Conservation (phyloP, 2,329 filamentous ascomycete genomes). For the Penicillium janthinellum region DNA sequence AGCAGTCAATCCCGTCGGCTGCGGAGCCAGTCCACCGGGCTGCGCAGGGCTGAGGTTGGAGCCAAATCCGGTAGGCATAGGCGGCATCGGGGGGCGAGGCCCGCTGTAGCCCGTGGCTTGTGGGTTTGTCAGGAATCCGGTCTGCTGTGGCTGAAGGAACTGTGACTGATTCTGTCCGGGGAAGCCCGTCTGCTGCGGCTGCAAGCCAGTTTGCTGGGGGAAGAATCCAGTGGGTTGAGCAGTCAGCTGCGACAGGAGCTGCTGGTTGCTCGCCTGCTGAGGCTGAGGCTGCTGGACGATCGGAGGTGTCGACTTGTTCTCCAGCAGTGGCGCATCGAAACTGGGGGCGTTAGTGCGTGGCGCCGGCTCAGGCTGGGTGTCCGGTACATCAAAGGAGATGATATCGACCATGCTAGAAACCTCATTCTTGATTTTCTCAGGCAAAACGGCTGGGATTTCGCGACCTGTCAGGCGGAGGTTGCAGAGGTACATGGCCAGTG, state of each 20-base stretch:
- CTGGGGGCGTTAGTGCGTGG: slow-evolving; percentile 68
- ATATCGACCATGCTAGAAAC: slow-evolving; percentile 99
- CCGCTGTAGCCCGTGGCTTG: slow-evolving; percentile 80
- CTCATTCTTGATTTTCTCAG: slow-evolving; percentile 89
- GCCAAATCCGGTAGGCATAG: slow-evolving; percentile 77
- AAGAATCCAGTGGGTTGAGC: slow-evolving; percentile 55
- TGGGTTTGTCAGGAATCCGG: slow-evolving; percentile 70
- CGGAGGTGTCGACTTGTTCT: slow-evolving; percentile 54
- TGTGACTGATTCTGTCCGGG: slow-evolving; percentile 50
- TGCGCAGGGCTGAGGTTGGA: slow-evolving; percentile 60
- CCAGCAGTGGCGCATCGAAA: slow-evolving; percentile 61
- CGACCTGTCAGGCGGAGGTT: slow-evolving; percentile 91
- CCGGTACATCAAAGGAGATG: slow-evolving; percentile 88
- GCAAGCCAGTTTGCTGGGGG: slow-evolving; percentile 69
- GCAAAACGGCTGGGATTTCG: slow-evolving; percentile 70
- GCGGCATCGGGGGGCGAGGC: slow-evolving; percentile 75
- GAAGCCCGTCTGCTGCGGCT: slow-evolving; percentile 54
- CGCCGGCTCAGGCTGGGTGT: slow-evolving; percentile 63
- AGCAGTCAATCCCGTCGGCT: slow-evolving; percentile 86
- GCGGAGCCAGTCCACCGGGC: slow-evolving; percentile 78
- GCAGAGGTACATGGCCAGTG: slow-evolving; percentile 96
- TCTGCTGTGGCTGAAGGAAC: slow-evolving; percentile 67
- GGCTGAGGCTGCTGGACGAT: slow-evolving; percentile 66
- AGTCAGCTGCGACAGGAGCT: slow-evolving; percentile 60
- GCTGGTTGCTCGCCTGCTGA: slow-evolving; percentile 69